A percentile compares a stretch with the other conserved stretches of the same genome.
These are phyloP conservation scores for Drosera capensis DNA, from an alignment of 148 eudicot species.

Conservation along the genomic window DNA sequence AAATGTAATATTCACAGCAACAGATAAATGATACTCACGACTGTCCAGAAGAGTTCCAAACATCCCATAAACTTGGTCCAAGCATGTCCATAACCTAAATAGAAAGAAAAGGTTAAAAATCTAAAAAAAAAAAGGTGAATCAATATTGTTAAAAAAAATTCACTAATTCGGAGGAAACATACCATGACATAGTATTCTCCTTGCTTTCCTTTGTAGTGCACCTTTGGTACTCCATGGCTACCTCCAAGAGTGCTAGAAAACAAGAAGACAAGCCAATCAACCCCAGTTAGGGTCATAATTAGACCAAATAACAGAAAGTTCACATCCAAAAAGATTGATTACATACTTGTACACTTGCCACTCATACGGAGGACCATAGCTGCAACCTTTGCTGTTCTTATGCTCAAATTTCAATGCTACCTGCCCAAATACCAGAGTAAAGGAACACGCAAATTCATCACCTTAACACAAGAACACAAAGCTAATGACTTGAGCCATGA, in stretches of 20 bases:
- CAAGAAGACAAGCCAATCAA: constrained; percentile 4
- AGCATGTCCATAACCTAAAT: constrained; percentile 94
- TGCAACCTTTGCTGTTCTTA: constrained; percentile 83
- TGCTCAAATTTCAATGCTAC: constrained; percentile 92
- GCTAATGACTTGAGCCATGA: not conserved
- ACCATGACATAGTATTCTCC: constrained; percentile 92
- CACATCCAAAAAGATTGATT: not conserved
- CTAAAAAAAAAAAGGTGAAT: constrained; percentile 2
- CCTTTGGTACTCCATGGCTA: constrained; percentile 80
- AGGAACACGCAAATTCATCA: not conserved
- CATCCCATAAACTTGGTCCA: constrained; percentile 96
- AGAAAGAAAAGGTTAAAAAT: too few species aligned
- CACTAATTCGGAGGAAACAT: constrained; percentile 6
- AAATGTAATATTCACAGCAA: not conserved
- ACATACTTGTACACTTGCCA: constrained; percentile 94
- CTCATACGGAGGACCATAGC: constrained; percentile 85
- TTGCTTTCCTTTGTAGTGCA: constrained; percentile 78
- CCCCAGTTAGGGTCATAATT: not conserved
- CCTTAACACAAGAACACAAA: not conserved
- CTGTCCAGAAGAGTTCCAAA: constrained; percentile 85
- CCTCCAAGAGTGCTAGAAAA: constrained; percentile 71
- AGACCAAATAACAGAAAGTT: not conserved
- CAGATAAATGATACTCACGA: constrained; percentile 44
- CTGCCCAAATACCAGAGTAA: constrained; percentile 12
- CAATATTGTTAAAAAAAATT: not conserved